Base-by-base conservation (phyloP, 768 basidiomycete species). In the Cubamyces lactineus region DNA sequence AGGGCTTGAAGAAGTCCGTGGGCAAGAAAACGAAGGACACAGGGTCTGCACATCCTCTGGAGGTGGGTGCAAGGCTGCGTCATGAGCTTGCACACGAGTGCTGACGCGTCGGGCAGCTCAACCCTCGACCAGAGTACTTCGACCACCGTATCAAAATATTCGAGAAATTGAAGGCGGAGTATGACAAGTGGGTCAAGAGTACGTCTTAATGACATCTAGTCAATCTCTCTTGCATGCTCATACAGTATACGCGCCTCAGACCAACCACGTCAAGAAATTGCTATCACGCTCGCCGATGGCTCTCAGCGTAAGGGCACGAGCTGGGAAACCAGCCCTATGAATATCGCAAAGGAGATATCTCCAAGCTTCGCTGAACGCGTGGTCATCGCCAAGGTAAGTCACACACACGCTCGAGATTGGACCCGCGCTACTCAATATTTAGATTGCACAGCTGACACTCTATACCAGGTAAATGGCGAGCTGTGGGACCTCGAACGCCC, bases 401-500 rank as follows among this genome's bases (percentile, higher is more conserved):
- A 34, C 34, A 34, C 9, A 1, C 34, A 6, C 1, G 34, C 34
- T 34, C 9, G 34, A 11, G 5, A 34, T 11, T 11, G 9, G 9
- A 34, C 5, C 34, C 34, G 34, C 11, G 7, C 7, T 28, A 28
- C 28, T 28, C 7, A 7, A 28, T 28, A 28, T 28, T 7, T 28
- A 7, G 7, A 7, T 28, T 7, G 28, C 28, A 28, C 28, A 7
- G 34, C n/a, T 61, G 9, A 59, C 55, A 62, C 12, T 66, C 49
- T 45, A 13, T 60, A 40, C 30, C 30, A 93, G 92, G 94, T 96
- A 50, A 82, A 96, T 65, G 91, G 86, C 51, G 79, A 82, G 48
- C 83, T 99, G 2, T 98, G 96, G 95, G 97, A 99, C 76, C 81
- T 99, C 23, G 92, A 96, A 66, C 83, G 97, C 59, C 96, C 97